These are phyloP conservation scores for Pezicula radicicola DNA, from an alignment of 2,329 filamentous ascomycete genomes.

Conservation along the genomic window DNA sequence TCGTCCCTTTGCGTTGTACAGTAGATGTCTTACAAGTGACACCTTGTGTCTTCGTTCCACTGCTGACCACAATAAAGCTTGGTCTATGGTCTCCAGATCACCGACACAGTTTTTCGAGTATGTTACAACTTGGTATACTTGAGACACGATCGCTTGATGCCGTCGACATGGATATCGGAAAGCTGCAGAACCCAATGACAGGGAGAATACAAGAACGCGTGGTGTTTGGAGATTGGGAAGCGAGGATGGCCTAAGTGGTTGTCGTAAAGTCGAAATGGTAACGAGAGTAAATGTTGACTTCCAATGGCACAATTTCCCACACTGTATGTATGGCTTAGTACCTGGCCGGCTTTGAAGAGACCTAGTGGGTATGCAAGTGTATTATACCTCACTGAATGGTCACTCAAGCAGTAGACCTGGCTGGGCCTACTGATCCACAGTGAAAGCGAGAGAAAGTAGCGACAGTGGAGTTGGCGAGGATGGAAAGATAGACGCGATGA, in stretches of 20 bases:
- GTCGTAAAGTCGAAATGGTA: constrained; percentile 1
- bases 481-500: too few relatives aligned
- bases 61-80: constrained; percentile 8
- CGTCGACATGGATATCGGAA: constrained; percentile 21
- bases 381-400: too few relatives aligned
- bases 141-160: constrained; percentile 22
- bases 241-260: constrained; percentile 6
- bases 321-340: too few relatives aligned
- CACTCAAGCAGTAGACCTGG: too few relatives aligned
- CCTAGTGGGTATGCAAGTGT: too few relatives aligned
- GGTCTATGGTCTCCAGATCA: constrained; percentile 9
- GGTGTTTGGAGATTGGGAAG: constrained; percentile 6
- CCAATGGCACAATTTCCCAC: too few relatives aligned
- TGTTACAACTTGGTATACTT: constrained; percentile 15
- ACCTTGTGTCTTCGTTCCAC: constrained; percentile 12
- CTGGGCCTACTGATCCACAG: too few relatives aligned
- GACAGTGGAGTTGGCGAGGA: too few relatives aligned
- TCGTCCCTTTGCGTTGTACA: constrained; percentile 5
- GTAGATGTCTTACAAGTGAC: constrained; percentile 12
- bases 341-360: too few relatives aligned
- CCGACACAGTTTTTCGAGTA: constrained; percentile 8
- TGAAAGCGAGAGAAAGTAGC: too few relatives aligned
- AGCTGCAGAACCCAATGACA: constrained; percentile 15
- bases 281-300: neutral
- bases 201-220: constrained; percentile 12